phyloP scores from a whole-genome alignment of 257 asterid species.

The Solanum paucissectum region DNA sequence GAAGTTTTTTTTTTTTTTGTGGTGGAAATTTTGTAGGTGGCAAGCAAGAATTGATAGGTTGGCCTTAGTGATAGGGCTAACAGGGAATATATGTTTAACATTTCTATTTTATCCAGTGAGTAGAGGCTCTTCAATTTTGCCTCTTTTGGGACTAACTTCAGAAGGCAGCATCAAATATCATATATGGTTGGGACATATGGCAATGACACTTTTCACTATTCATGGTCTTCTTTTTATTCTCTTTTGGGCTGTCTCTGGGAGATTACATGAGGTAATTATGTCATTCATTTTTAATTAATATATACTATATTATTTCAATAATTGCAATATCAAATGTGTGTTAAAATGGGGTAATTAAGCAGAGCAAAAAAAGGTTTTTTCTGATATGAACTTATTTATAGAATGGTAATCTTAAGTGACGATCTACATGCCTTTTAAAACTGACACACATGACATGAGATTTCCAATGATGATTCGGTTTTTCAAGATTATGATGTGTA shows the following conservation, averaged over 20 bases:
- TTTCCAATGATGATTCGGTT: neutral
- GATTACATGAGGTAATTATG: constrained; percentile 56
- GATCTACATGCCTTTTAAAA: neutral
- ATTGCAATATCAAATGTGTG: neutral
- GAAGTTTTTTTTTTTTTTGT: neutral
- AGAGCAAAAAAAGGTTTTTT: neutral
- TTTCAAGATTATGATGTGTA: neutral
- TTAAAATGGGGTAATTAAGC: neutral
- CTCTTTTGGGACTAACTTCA: constrained; percentile 69
- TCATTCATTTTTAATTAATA: neutral
- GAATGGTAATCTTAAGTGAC: too few relatives aligned
- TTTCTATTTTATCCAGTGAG: constrained; percentile 85
- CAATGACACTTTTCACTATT: constrained; percentile 61
- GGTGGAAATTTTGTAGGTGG: constrained; percentile 43
- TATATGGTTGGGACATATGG: constrained; percentile 71
- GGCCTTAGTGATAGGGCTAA: constrained; percentile 62
- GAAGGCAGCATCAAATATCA: constrained; percentile 80
- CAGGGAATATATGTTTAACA: constrained; percentile 74
- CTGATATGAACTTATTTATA: too few relatives aligned
- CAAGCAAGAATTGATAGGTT: constrained; percentile 79
- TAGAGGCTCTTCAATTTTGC: constrained; percentile 73
- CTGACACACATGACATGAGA: neutral
- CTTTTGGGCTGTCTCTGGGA: constrained; percentile 68
- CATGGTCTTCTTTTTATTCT: constrained; percentile 61
- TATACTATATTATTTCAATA: neutral